phyloP scores from a whole-genome alignment of 2,329 filamentous ascomycete species.

The Xylaria sp. region DNA sequence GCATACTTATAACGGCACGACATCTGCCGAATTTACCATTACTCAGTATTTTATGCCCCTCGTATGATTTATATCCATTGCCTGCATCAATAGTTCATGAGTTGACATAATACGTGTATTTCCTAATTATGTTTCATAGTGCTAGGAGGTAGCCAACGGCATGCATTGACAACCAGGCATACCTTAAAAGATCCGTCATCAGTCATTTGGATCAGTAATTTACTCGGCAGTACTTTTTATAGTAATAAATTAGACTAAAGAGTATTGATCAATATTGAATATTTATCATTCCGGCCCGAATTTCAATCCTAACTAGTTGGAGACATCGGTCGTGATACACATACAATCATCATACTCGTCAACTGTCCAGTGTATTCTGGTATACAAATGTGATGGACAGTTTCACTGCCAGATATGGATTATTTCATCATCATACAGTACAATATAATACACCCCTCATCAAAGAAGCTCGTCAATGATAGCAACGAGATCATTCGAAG shows the following conservation, averaged over 20 bases:
- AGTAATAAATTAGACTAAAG: background rate
- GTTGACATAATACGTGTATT: background rate
- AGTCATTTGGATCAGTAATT: background rate
- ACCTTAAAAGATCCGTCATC: too few relatives aligned
- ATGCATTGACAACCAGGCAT: background rate
- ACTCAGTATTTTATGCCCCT: background rate
- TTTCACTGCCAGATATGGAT: too few relatives aligned
- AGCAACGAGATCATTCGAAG: background rate
- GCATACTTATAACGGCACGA: constrained; percentile 16
- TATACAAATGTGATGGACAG: background rate
- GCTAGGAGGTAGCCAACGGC: background rate
- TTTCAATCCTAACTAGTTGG: background rate
- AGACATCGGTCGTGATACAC: background rate
- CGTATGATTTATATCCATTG: background rate
- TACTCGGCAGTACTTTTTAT: background rate
- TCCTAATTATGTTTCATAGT: background rate
- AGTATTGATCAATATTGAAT: too few relatives aligned
- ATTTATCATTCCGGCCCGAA: background rate
- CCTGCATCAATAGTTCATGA: background rate
- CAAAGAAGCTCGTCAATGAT: background rate
- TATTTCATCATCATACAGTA: constrained; percentile 5
- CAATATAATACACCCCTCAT: constrained; percentile 4
- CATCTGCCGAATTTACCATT: constrained; percentile 16
- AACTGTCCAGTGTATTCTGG: background rate
- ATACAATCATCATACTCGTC: background rate